Evolutionary conservation across 2,329 filamentous ascomycete genomes (phyloP), one percentile per base, ranked within the genome.

Genomic region (Dryadomyces sulphureus): DNA sequence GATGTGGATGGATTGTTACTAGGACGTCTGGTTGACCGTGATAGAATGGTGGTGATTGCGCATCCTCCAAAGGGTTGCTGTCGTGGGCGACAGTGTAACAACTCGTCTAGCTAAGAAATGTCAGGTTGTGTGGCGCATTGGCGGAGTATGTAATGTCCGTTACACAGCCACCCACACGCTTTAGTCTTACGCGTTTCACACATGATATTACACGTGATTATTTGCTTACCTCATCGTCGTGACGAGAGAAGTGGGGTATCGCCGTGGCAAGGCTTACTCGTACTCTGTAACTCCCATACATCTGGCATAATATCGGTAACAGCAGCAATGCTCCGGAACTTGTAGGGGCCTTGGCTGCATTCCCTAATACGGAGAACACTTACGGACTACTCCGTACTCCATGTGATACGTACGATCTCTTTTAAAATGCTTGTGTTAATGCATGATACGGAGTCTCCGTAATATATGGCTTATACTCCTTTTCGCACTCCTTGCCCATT

Each of bases 161-260:
- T 22, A 41, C 45, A 45, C 44, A 50, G 49, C 49, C 49, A 46
- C 49, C 42, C 42, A 11, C 21, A 43, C 35, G 40, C 39, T 20
- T 32, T 16, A 34, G 27, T 32, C 27, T 32, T 36, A 38, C 38
- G 35, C 40, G 40, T 27, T 25, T 1, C 5, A 41, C 47, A 49
- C 47, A 44, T 49, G 47, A 36, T n/a, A 3, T 6, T 34, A 24
- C 39, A 30, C 30, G 39, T 41, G 39, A 41, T 19, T 20, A 14
- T 22, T 25, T 41, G 39, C 24, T 7, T 8, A 39, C 6, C 3
- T 39, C n/a, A 21, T 14, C 27, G 2, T 4, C 7, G 22, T 39
- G 20, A 39, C 16, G 16, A 25, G 20, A 24, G 20, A 12, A 12
- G 16, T 5, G 38, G 12, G 1, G 7, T 5, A 21, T n/a, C 20